Base-by-base conservation (phyloP, 768 basidiomycete species). In the Amanita brunnescens region DNA sequence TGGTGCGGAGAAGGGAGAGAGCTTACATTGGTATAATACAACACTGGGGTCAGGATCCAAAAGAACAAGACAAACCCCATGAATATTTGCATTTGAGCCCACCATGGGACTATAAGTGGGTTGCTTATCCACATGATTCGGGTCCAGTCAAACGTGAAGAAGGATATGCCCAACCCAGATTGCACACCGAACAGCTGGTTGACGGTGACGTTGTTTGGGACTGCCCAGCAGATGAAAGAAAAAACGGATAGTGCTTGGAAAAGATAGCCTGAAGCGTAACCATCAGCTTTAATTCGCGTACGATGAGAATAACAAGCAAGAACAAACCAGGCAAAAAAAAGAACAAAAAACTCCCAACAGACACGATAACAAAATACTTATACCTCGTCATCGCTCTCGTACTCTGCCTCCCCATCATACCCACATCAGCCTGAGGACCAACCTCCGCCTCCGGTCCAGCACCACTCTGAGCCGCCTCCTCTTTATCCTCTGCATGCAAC, bases 71-170 rank as follows among this genome's bases (percentile, higher is more conserved):
- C 79, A 65, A 98, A 96, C 6, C 91, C 92, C 32, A 74, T 59
- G 63, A 92, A 90, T 55, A 93, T 77, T 64, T 98, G 93, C 24
- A 85, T 87, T 65, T 91, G 80, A 1, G 94, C 96, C 94, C 95
- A 98, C 96, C 95, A 99, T 2, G 95, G 96, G 35, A 84, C 76
- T 73, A 77, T 76, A 55, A 77, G 61, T 9, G 75, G 75, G 67
- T 72, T 75, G 6, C 74, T 73, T 54, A 75, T 75, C 74, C 75
- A 77, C 51, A 65, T 69, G 53, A 77, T 75, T 62, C 73, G 70
- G 18, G 73, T 76, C 95, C 95, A 98, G 67, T 98, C 95, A 64
- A 97, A 96, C 2, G 93, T 96, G 53, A 97, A 59, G 49, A 94
- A 48, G 49, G 90, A 83, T 85, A 96, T 85, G 7, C 95, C 95